Evolutionary conservation across 176 grass and related monocot species (phyloP), one percentile per base, ranked within the genome.

Genomic region (Canna indica): DNA sequence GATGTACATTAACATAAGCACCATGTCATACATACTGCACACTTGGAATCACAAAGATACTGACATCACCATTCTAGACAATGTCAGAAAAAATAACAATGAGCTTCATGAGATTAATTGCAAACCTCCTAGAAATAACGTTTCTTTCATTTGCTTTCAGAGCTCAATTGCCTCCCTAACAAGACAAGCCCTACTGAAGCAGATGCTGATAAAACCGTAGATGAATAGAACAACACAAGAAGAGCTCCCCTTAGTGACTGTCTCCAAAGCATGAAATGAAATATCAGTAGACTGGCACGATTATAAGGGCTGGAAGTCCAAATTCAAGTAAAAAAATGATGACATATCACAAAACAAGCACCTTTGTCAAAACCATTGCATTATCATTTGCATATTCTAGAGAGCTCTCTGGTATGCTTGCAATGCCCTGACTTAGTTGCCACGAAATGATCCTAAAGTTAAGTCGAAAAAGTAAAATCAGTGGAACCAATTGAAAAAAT

Each of bases 211-310:
- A 96, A 62, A 26, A 80, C 16, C 0, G 93, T 75, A 0, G 83
- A 90, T 0, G 86, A 77, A 63, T 91, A 96, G 76, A 77, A 79
- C 28, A 96, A 70, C 47, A 69, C 77, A 67, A 92, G 85, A 65
- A 92, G 83, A 45, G 88, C 57, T 38, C 83, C 82, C 75, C 74
- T 81, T 69, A 97, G 90, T 15, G 93, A 81, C 88, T 97, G 76
- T 56, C 66, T 65, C 30, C 12, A 56, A 74, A 69, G 9, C 52
- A 83, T 50, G 13, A 39, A 25, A 25, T 57, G 31, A 74, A 36
- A 73, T 18, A 64, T 71, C 70, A 79, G 39, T 59, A 35, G 52
- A 69, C 26, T 24, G 45, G 9, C 0, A 24, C 35, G n/a, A 22
- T 24, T 10, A 38, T 36, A 36, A 0, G 35, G 33, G 18, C 2